phyloP scores from a whole-genome alignment of 2,329 filamentous ascomycete species.

The Pseudogymnoascus sp. region DNA sequence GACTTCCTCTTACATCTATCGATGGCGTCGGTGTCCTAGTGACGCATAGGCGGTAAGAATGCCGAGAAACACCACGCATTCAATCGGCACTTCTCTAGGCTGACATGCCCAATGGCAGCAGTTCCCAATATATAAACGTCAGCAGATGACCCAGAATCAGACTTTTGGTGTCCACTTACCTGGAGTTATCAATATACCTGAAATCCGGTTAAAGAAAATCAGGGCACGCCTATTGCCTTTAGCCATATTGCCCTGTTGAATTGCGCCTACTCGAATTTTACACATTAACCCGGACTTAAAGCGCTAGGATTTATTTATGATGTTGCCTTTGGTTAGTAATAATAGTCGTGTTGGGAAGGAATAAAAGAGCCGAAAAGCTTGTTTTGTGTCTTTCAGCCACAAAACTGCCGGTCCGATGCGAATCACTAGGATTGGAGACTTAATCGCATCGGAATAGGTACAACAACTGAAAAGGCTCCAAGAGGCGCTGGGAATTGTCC shows the following conservation, averaged over 20 bases:
- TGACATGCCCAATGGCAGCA: not conserved
- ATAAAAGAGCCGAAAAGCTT: not conserved
- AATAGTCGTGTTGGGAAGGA: not conserved
- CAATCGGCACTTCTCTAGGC: not conserved
- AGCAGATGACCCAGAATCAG: not conserved
- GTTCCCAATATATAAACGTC: not conserved
- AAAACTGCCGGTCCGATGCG: not conserved
- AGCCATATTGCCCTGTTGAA: not conserved
- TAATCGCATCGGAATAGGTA: not conserved
- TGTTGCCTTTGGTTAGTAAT: not conserved
- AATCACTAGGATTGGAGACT: not conserved
- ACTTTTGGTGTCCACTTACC: not conserved
- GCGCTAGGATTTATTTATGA: not conserved
- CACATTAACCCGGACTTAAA: not conserved
- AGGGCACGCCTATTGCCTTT: not conserved
- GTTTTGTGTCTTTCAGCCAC: not conserved
- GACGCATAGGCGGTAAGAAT: not conserved
- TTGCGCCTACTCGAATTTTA: not conserved
- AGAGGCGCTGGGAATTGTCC: not conserved
- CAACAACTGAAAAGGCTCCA: not conserved
- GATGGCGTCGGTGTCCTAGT: not conserved
- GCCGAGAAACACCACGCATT: not conserved
- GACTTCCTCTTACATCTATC: not conserved
- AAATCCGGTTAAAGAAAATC: conserved; percentile 1
- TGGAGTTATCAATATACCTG: not conserved